Evolutionary conservation across 805 yeast species (phyloP).

Genomic region (Cyberlindnera xylosilytica): DNA sequence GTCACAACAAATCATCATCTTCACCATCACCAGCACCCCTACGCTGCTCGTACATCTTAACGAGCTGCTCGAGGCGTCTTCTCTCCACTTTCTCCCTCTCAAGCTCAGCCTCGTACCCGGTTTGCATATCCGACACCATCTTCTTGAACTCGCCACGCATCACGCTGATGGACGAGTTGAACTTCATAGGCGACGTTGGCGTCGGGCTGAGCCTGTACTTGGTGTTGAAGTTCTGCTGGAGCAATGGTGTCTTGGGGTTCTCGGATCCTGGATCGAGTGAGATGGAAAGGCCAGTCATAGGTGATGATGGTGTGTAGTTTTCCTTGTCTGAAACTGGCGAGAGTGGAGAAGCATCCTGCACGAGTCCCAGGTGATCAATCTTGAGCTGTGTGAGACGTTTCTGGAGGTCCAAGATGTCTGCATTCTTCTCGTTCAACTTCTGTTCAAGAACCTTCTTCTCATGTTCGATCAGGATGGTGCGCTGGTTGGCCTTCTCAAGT

Average conservation of each 20-base stretch:
- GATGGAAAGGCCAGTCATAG: constrained; percentile 24
- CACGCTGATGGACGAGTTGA: constrained; percentile 46
- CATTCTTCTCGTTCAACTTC: constrained; percentile 32
- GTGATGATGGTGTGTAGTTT: constrained; percentile 24
- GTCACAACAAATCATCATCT: constrained; percentile 6
- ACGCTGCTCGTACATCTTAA: constrained; percentile 31
- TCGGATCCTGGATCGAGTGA: constrained; percentile 9
- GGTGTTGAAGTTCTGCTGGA: constrained; percentile 19
- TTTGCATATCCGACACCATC: constrained; percentile 58
- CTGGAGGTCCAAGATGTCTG: constrained; percentile 41
- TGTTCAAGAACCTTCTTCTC: constrained; percentile 33
- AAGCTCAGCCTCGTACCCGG: constrained; percentile 56
- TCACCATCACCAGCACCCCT: constrained; percentile 12
- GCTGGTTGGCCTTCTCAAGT: constrained; percentile 35
- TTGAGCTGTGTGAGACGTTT: constrained; percentile 42
- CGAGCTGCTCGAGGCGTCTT: constrained; percentile 39
- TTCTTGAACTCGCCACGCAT: constrained; percentile 68
- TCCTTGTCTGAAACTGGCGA: constrained; percentile 16
- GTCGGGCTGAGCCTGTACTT: constrained; percentile 6
- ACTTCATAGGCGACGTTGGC: constrained; percentile 23
- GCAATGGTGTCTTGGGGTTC: constrained; percentile 24
- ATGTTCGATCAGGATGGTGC: constrained; percentile 34
- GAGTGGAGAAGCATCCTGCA: constrained; percentile 9
- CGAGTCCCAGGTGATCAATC: constrained; percentile 24
- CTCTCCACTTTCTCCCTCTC: constrained; percentile 53